Evolutionary conservation across 2,329 filamentous ascomycete species (phyloP).

Genomic region (Alternaria sp.): DNA sequence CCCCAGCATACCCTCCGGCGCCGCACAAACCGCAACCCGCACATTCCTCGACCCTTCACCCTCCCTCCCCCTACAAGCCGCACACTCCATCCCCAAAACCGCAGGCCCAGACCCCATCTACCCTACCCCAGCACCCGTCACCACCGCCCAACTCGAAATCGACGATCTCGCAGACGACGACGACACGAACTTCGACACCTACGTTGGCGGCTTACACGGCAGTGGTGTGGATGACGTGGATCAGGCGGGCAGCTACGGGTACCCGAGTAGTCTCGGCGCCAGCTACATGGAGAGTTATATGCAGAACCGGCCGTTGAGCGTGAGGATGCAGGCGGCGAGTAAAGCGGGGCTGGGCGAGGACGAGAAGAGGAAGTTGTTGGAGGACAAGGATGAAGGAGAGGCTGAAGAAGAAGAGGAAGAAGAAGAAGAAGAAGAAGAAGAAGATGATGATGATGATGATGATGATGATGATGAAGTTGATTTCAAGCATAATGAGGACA

Average conservation of each 20-base stretch:
- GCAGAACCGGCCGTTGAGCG: conserved; percentile 47
- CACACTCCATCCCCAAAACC: conserved; percentile 27
- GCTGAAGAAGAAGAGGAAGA: conserved; percentile 9
- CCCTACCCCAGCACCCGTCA: conserved; percentile 6
- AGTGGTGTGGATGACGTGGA: conserved; percentile 48
- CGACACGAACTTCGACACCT: conserved; percentile 42
- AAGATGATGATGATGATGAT: conserved; percentile 16
- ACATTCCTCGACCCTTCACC: conserved; percentile 42
- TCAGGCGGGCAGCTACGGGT: conserved; percentile 47
- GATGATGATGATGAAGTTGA: conserved; percentile 1
- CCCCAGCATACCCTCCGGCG: conserved; percentile 27
- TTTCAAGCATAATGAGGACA: neutral
- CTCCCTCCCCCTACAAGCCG: conserved; percentile 10
- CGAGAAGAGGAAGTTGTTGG: conserved; percentile 34
- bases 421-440: conserved; percentile 11
- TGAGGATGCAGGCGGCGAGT: conserved; percentile 48
- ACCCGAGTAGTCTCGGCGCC: conserved; percentile 47
- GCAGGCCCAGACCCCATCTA: conserved; percentile 36
- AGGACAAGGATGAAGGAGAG: conserved; percentile 19
- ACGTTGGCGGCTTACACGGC: conserved; percentile 48
- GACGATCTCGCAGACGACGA: conserved; percentile 31
- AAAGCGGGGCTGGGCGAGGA: conserved; percentile 38
- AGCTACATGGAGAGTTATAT: conserved; percentile 53
- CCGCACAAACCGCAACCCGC: conserved; percentile 31
- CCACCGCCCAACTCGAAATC: conserved; percentile 22